Percentiles rank a stretch among this genome's conserved stretches.
Evolutionary conservation across 768 basidiomycete genomes (phyloP).

Genomic region (Suillus decipiens): DNA sequence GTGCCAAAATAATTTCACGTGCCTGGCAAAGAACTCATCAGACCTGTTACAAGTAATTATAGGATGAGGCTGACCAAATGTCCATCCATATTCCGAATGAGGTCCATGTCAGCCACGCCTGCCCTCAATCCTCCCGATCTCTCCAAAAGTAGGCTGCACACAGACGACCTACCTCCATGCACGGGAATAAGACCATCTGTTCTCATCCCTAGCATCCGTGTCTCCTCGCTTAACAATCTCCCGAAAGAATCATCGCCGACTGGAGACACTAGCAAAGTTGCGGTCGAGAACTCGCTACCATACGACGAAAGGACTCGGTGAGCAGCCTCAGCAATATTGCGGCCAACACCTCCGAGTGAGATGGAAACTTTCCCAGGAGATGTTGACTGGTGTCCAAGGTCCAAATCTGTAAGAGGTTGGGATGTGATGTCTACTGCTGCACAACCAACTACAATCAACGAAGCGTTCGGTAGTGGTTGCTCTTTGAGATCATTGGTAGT

Average conservation of each 20-base stretch:
- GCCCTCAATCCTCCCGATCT: slow-evolving; percentile 65
- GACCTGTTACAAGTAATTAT: background rate
- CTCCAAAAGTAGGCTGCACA: slow-evolving; percentile 87
- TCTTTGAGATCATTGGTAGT: background rate
- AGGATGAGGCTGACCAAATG: slow-evolving; percentile 39
- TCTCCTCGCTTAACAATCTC: slow-evolving; percentile 58
- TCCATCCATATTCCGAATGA: slow-evolving; percentile 49
- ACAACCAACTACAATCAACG: slow-evolving; percentile 77
- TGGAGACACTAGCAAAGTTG: slow-evolving; percentile 69
- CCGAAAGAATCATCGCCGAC: slow-evolving; percentile 82
- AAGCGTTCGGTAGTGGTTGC: slow-evolving; percentile 13
- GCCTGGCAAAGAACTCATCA: background rate
- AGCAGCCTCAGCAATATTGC: slow-evolving; percentile 94
- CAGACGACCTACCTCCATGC: slow-evolving; percentile 57
- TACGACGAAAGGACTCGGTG: slow-evolving; percentile 56
- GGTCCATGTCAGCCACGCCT: slow-evolving; percentile 94
- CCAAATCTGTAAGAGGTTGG: slow-evolving; percentile 35
- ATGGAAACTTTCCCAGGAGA: slow-evolving; percentile 74
- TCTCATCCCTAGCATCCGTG: slow-evolving; percentile 68
- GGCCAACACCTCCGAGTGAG: slow-evolving; percentile 85
- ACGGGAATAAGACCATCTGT: slow-evolving; percentile 70
- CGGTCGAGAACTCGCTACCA: slow-evolving; percentile 20
- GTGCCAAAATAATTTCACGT: slow-evolving; percentile 20
- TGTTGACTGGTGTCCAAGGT: slow-evolving; percentile 62
- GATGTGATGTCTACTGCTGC: slow-evolving; percentile 91